Evolutionary conservation across 2,329 filamentous ascomycete genomes (phyloP), one percentile per base, ranked within the genome.

Genomic region (Calonectria henricotiae): DNA sequence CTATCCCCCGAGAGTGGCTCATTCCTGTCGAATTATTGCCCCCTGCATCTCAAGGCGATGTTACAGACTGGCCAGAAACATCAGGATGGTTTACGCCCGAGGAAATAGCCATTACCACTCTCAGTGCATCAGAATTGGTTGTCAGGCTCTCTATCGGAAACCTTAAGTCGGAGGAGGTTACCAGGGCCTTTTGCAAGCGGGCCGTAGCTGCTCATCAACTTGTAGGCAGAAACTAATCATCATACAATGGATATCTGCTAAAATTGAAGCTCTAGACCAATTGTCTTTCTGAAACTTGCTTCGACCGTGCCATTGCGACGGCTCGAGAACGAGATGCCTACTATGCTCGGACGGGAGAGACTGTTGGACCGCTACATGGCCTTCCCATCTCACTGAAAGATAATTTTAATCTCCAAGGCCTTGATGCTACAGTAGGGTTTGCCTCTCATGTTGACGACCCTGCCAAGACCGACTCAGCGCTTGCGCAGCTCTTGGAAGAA

Each of bases 381-480:
- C 83, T 92, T 1, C 90, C 90, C 3, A 80, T 92, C 35, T 90
- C 90, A 0, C 85, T 94, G 55, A 94, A 94, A 76, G 92, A 94
- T 81, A 90, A 91, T 76, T 91, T 93, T 83, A 87, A 93, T 68
- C 82, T 93, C 15, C 78, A 80, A 2, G 90, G 89, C 6, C 84
- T 89, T 13, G 89, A 91, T 71, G 84, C 89, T 25, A 91, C 89
- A 0, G 85, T 92, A 0, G 92, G 92, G 5, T 91, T 94, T 71
- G 87, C 88, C 0, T 87, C 87, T 0, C 86, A 92, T 67, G 89
- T 91, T 4, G 86, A 87, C 44, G 84, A 91, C 54, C 90, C 91
- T 0, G 89, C 85, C 0, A 66, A 76, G 3, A 70, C 78, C 8
- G 85, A 88, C 32, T 77, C 85, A 4, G 77, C 81, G 4, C 79